Evolutionary conservation across 129 eudicot species (phyloP).

Genomic region (Saussurea involucrata): DNA sequence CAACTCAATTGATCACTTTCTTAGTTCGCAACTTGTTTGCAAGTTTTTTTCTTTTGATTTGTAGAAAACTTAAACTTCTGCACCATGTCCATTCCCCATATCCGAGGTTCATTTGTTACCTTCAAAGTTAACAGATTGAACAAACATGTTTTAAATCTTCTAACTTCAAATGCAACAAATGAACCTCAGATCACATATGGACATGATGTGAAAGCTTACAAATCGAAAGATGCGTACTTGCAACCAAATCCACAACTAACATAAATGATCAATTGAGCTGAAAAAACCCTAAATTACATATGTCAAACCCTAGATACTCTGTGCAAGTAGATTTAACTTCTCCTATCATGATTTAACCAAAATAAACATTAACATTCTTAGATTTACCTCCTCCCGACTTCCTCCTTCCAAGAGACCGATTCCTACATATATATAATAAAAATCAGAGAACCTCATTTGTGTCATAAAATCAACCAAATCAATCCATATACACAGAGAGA

Average conservation of each 20-base stretch:
- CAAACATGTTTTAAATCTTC: neutral
- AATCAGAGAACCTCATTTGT: neutral
- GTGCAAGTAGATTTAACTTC: neutral
- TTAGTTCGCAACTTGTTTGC: neutral
- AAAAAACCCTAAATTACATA: neutral
- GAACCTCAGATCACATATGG: constrained; percentile 1
- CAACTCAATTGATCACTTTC: neutral
- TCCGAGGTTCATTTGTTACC: neutral
- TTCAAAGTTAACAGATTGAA: constrained; percentile 1
- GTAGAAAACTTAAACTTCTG: neutral
- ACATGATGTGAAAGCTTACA: neutral
- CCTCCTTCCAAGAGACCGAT: constrained; percentile 74
- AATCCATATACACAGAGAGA: neutral
- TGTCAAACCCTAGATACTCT: neutral
- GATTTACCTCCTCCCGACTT: constrained; percentile 84
- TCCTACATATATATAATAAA: constrained; percentile 36
- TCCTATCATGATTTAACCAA: neutral
- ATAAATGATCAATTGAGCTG: neutral
- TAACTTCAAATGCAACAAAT: constrained; percentile 1
- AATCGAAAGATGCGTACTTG: neutral
- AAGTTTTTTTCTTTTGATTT: neutral
- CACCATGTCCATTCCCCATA: neutral
- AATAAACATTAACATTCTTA: neutral
- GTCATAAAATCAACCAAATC: neutral
- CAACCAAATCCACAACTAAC: neutral